Percentiles rank a stretch among this genome's conserved stretches.
Evolutionary conservation across 2,329 filamentous ascomycete species (phyloP).

Genomic region (Cladosporium colombiae): DNA sequence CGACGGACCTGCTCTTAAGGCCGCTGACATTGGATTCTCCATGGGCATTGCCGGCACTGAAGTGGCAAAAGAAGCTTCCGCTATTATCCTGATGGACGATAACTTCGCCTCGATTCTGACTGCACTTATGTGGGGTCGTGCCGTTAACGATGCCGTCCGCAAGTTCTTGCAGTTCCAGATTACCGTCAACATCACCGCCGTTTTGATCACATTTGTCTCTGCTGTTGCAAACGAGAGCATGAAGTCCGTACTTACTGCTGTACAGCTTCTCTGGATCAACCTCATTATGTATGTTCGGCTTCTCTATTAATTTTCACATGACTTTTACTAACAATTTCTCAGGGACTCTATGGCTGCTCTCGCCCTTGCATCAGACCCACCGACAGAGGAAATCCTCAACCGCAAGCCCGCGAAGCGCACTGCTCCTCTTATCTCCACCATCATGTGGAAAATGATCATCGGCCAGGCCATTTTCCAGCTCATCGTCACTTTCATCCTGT

Average conservation of each 20-base stretch:
- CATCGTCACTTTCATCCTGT: conserved; percentile 73
- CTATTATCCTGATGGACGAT: conserved; percentile 65
- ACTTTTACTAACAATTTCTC: background rate
- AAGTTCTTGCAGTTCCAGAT: conserved; percentile 70
- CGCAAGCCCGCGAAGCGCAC: conserved; percentile 76
- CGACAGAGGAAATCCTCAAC: conserved; percentile 75
- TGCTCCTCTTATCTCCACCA: conserved; percentile 75
- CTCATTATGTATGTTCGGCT: conserved; percentile 70
- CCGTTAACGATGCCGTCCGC: conserved; percentile 57
- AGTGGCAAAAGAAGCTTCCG: conserved; percentile 64
- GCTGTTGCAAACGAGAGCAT: conserved; percentile 71
- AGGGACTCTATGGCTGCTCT: conserved; percentile 85
- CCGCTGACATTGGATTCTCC: conserved; percentile 67
- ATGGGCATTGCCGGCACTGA: conserved; percentile 70
- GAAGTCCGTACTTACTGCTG: conserved; percentile 77
- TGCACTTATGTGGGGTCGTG: conserved; percentile 62
- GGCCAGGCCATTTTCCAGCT: conserved; percentile 91
- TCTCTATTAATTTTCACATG: too few relatives aligned
- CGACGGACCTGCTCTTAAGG: conserved; percentile 65
- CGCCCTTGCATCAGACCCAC: conserved; percentile 84
- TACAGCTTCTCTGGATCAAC: conserved; percentile 94
- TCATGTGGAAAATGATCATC: conserved; percentile 99
- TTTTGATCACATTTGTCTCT: conserved; percentile 82
- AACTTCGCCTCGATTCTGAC: conserved; percentile 65
- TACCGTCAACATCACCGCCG: conserved; percentile 89